phyloP scores from a whole-genome alignment of 371 early-diverging fungal genomes.

The Batkoa obscura region DNA sequence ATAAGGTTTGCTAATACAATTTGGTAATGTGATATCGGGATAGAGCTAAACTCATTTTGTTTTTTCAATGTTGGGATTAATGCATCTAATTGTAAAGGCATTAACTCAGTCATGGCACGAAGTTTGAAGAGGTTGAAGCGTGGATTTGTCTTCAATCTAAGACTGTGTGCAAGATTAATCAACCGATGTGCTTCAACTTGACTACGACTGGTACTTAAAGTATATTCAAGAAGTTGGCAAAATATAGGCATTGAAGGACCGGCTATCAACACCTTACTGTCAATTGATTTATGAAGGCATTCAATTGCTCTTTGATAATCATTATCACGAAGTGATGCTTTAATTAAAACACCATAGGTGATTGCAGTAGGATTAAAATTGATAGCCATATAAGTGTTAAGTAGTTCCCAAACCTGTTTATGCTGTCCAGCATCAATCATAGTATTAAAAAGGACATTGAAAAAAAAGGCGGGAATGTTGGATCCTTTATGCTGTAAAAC shows the following conservation, averaged over 20 bases:
- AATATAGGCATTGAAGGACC: not conserved
- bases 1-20: too few relatives aligned
- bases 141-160: not conserved
- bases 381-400: not conserved
- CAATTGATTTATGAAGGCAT: too few relatives aligned
- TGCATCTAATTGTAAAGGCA: not conserved
- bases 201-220: not conserved
- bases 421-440: not conserved
- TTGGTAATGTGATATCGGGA: not conserved
- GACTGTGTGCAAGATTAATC: not conserved
- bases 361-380: not conserved
- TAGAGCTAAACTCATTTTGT: not conserved
- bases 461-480: not conserved
- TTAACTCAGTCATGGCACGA: not conserved
- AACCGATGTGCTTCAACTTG: not conserved
- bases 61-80: not conserved
- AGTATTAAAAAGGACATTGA: not conserved
- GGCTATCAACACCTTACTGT: not conserved
- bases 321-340: not conserved
- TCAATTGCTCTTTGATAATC: not conserved
- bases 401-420: not conserved
- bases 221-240: not conserved
- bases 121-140: slow-evolving; percentile 1
- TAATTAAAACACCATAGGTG: not conserved
- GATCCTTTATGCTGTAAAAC: not conserved